Evolutionary conservation across 495 filamentous ascomycete species (phyloP), one percentile per base, ranked within the genome.

Genomic region (Mytilinidion resinicola): DNA sequence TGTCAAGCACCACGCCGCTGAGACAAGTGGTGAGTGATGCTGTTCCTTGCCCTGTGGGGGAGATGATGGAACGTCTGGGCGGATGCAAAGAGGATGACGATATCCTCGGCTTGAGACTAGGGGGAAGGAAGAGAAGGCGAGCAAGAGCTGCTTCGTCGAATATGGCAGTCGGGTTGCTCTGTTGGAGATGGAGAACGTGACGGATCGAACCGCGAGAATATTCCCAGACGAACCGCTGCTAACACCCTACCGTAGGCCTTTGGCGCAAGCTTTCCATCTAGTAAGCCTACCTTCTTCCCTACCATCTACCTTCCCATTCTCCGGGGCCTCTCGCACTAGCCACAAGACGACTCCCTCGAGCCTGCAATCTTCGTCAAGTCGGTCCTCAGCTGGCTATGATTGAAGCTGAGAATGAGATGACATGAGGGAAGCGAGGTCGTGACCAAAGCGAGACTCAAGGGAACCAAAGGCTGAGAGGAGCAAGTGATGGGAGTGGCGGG

Each of bases 241-340:
- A 19, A 50, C 47, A 53, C 33, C 57, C 63, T 70, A 62, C 42
- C 55, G 53, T 72, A 96, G 91, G 88, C 70, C 84, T 95, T 64
- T 96, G 91, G 91, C 82, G 82, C 74, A 95, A 91, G 80, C 85
- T 96, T 53, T 89, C 86, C 58, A 78, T 93, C 78, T 96, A 86
- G 91, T 96, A 87, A 73, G 83, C 64, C 52, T 17, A 51, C 58
- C 53, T 42, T 3, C 25, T 34, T 47, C 33, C 9, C 48, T 19
- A 70, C 38, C 14, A 59, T 1, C 49, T 19, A 35, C 42, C 57
- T 5, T 20, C 9, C 9, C 12, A 1, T 3, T 25, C 3, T 55
- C 21, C 47, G 12, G 12, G 4, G 21, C 4, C n/a, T 19, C n/a
- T 50, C 21, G 47, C 4, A 30, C n/a, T n/a, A 15, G 21, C 12